Evolutionary conservation across 768 basidiomycete genomes (phyloP).

Genomic region (Pseudohyphozyma bogoriensis): DNA sequence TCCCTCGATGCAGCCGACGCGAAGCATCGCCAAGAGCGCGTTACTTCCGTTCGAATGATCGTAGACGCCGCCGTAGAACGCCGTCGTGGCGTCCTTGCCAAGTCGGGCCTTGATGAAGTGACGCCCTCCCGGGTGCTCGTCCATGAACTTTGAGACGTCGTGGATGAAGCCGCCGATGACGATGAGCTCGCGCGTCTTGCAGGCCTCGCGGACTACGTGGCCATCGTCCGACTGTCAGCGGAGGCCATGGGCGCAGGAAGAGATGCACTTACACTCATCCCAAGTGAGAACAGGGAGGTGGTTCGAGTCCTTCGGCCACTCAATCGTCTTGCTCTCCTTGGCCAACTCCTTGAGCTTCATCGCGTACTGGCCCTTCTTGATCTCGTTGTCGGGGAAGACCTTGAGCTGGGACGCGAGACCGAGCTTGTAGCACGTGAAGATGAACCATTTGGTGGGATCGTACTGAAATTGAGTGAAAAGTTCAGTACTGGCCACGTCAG

Average conservation of each 20-base stretch:
- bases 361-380: slow-evolving; percentile 65
- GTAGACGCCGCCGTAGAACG: slow-evolving; percentile 62
- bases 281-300: slow-evolving; percentile 67
- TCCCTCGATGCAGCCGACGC: slow-evolving; percentile 57
- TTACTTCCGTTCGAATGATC: slow-evolving; percentile 70
- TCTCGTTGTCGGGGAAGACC: slow-evolving; percentile 68
- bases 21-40: slow-evolving; percentile 69
- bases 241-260: not conserved
- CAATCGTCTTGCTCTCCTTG: slow-evolving; percentile 43
- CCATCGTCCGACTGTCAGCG: not conserved
- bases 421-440: slow-evolving; percentile 52
- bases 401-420: slow-evolving; percentile 57
- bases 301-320: slow-evolving; percentile 44
- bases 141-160: slow-evolving; percentile 63
- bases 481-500: too few species aligned
- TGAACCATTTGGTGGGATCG: slow-evolving; percentile 71
- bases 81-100: slow-evolving; percentile 62
- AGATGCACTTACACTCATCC: slow-evolving; percentile 47
- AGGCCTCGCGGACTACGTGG: slow-evolving; percentile 49
- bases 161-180: slow-evolving; percentile 82
- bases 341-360: slow-evolving; percentile 74
- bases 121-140: slow-evolving; percentile 70
- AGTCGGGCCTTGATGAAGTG: slow-evolving; percentile 49
- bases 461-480: slow-evolving; percentile 36
- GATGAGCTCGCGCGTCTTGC: slow-evolving; percentile 54